Base-by-base conservation (phyloP, 495 filamentous ascomycete genomes). In the Clavariopsis aquatica region DNA sequence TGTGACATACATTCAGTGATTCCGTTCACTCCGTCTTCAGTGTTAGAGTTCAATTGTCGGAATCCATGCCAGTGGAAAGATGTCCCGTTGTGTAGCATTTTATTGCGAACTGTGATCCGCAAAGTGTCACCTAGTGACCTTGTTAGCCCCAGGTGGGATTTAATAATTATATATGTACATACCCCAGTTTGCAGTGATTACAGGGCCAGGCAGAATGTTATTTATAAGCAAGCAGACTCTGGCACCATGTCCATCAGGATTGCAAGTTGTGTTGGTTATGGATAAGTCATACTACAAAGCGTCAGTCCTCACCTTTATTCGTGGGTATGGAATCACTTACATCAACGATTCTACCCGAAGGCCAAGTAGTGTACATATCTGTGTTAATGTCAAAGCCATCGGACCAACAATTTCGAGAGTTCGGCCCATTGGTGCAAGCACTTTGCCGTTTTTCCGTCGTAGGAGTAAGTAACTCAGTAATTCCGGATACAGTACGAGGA, bases 11-110 rank as follows among this genome's bases (percentile, higher is more conserved):
- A 77, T 61, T 76, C 71, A 46, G 75, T 77, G 36, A 77, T 60
- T 17, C 75, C 75, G 19, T 74, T 74, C 1, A 69, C 71, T 26
- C 75, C 75, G 52, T 77, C 75, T 34, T 73, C 47, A 17, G 24
- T 47, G 54, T 68, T 71, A 13, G 57, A 66, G 36, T 71, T 64
- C 17, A 72, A 51, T 57, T 76, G 74, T n/a, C 75, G 66, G 36
- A 77, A 61, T 17, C 75, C 75, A 59, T 77, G 74, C 71, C 71
- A 76, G 45, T 77, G 75, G 27, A 76, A 75, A 2, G 55, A 58
- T 1, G 75, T 76, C 10, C 75, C 75, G 56, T 77, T 77, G 60
- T 75, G 63, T 34, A 71, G 60, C 49, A 77, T 23, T 13, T 54
- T 51, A 49, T 76, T 77, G 12, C 63, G 67, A 26, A 77, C 62